These are phyloP conservation scores for Epichloe festucae DNA, from an alignment of 2,329 filamentous ascomycete species.

Conservation along the genomic window DNA sequence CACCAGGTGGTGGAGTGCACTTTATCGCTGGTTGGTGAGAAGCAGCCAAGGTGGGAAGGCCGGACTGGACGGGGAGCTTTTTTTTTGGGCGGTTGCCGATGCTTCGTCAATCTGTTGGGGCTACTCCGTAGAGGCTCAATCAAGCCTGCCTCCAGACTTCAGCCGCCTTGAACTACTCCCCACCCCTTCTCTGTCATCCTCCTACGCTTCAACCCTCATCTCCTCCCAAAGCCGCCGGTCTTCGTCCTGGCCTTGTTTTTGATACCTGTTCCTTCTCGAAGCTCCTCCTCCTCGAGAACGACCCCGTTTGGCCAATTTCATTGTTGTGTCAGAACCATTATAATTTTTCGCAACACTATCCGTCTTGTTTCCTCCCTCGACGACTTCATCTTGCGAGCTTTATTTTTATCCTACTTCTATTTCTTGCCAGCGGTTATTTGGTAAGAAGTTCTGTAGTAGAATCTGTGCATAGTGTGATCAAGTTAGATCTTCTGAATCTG, in stretches of 20 bases:
- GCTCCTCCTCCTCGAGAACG: constrained; percentile 6
- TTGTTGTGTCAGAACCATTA: not conserved
- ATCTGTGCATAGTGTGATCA: not conserved
- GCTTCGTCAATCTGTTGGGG: no score
- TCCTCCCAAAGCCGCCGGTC: not conserved
- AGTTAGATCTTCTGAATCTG: constrained; percentile 1
- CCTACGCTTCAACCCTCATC: not conserved
- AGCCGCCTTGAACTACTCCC: not conserved
- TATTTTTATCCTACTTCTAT: not conserved
- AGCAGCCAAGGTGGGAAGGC: no score
- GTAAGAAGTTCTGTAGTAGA: constrained; percentile 4
- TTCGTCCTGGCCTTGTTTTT: not conserved
- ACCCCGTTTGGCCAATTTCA: not conserved
- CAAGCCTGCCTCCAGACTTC: not conserved
- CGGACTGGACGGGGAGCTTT: no score
- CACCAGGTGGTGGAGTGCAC: no score
- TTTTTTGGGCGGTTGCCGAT: no score
- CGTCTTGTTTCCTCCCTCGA: constrained; percentile 6
- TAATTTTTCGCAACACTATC: not conserved
- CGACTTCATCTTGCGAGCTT: not conserved
- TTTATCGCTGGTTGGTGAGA: no score
- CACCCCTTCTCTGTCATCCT: not conserved
- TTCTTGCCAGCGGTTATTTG: constrained; percentile 2
- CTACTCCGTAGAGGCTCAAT: no score
- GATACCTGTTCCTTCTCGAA: constrained; percentile 2